These are phyloP conservation scores for Stellera chamaejasme DNA, from an alignment of 345 rosid species.

Conservation along the genomic window DNA sequence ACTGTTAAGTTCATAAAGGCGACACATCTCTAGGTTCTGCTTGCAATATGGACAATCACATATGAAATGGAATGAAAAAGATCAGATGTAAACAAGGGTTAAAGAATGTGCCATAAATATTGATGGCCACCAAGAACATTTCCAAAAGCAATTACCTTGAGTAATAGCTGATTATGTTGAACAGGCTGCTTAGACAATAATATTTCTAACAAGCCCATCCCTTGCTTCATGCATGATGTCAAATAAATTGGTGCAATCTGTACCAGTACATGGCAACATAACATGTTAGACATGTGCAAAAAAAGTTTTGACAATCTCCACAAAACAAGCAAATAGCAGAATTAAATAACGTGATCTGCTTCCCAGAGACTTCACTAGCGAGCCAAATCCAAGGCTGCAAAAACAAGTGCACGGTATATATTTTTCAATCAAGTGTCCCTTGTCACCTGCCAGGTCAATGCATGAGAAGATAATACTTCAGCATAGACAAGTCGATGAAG, in stretches of 20 bases:
- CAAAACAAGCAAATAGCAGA: no score
- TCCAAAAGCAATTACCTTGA: slow-evolving; percentile 45
- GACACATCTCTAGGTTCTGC: slow-evolving; percentile 90
- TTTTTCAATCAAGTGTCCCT: no score
- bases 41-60: slow-evolving; percentile 8
- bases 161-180: slow-evolving; percentile 48
- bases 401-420: slow-evolving; percentile 12
- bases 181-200: slow-evolving; percentile 74
- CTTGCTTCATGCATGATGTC: slow-evolving; percentile 80
- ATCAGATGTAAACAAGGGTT: no score
- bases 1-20: slow-evolving; percentile 61
- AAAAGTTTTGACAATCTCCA: neutral
- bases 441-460: slow-evolving; percentile 87
- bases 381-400: neutral
- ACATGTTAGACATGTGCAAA: neutral
- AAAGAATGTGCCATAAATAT: no score
- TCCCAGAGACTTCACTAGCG: neutral
- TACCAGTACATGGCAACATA: slow-evolving; percentile 8
- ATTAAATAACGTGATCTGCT: no score
- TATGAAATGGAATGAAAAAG: neutral
- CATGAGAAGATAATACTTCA: slow-evolving; percentile 88
- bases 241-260: slow-evolving; percentile 96
- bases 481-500: slow-evolving; percentile 91
- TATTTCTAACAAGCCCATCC: slow-evolving; percentile 68
- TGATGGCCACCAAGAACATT: slow-evolving; percentile 5